phyloP scores from a whole-genome alignment of 495 filamentous ascomycete species.

The Aspergillus olivimuriae region DNA sequence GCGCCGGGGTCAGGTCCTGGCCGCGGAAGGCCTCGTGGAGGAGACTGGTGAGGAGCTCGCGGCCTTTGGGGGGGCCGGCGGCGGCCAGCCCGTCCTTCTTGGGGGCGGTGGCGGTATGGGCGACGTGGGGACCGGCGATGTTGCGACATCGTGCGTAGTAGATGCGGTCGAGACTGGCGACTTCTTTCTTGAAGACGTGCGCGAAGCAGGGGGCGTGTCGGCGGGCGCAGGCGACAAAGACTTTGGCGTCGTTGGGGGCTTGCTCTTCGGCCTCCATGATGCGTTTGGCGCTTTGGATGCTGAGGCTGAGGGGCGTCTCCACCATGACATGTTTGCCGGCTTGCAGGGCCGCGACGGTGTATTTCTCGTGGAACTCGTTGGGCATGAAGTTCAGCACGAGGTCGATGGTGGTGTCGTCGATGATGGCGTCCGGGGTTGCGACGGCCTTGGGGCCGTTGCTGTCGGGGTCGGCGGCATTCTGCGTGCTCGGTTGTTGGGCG shows the following conservation, averaged over 20 bases:
- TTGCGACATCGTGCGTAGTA: conserved; percentile 48
- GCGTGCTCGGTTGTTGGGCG: conserved; percentile 4
- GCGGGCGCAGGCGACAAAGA: conserved; percentile 52
- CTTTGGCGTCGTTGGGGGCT: conserved; percentile 20
- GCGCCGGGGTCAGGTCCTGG: conserved; percentile 26
- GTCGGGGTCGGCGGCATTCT: conserved; percentile 6
- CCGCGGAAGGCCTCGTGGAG: conserved; percentile 27
- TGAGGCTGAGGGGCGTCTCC: conserved; percentile 47
- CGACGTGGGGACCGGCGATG: conserved; percentile 40
- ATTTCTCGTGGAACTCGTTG: conserved; percentile 44
- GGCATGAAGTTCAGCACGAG: conserved; percentile 46
- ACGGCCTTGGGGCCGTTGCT: conserved; percentile 11
- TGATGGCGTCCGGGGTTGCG: conserved; percentile 6
- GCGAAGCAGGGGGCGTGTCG: conserved; percentile 48
- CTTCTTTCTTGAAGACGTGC: conserved; percentile 41
- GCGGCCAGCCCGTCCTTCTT: conserved; percentile 6
- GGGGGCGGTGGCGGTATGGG: conserved; percentile 19
- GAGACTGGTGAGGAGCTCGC: conserved; percentile 11
- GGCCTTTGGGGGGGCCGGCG: neutral
- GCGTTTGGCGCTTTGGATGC: conserved; percentile 27
- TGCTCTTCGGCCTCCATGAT: conserved; percentile 34
- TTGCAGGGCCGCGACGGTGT: conserved; percentile 43
- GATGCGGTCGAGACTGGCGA: conserved; percentile 38
- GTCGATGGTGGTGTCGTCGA: conserved; percentile 29
- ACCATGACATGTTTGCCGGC: conserved; percentile 49